A percentile compares a stretch with the other conserved stretches of the same genome.
Conservation (phyloP, 202 grass and related monocot genomes). For the Panicum virgatum region DNA sequence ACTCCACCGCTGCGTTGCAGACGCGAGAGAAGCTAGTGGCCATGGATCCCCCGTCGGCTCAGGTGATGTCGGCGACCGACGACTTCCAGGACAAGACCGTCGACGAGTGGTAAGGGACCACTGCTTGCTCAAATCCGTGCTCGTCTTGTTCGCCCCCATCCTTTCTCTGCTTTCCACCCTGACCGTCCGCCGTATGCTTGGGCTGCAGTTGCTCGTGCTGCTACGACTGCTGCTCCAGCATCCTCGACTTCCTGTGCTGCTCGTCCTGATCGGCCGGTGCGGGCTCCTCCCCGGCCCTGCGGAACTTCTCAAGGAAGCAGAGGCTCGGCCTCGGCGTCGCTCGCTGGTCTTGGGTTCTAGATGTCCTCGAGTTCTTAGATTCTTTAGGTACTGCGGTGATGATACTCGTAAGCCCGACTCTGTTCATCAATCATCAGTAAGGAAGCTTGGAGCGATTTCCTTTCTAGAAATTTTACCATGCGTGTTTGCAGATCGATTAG, state of each 20-base stretch:
- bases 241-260: constrained; percentile 65
- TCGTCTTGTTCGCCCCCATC: neutral
- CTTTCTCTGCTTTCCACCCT: neutral
- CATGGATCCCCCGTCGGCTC: constrained; percentile 63
- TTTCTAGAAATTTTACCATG: neutral
- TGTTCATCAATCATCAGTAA: neutral
- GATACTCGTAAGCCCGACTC: neutral
- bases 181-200: neutral
- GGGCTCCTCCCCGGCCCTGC: neutral
- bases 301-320: neutral
- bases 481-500: neutral
- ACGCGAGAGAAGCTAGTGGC: neutral
- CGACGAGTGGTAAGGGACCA: constrained; percentile 47
- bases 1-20: neutral
- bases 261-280: constrained; percentile 22
- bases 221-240: constrained; percentile 65
- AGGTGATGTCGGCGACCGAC: constrained; percentile 47
- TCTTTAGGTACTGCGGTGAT: neutral
- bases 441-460: neutral
- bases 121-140: neutral
- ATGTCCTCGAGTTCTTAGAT: neutral
- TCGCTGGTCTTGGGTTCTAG: neutral
- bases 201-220: constrained; percentile 60
- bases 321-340: neutral
- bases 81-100: constrained; percentile 54